These are phyloP conservation scores for Vishniacozyma victoriae DNA, from an alignment of 768 basidiomycete species.

Conservation along the genomic window DNA sequence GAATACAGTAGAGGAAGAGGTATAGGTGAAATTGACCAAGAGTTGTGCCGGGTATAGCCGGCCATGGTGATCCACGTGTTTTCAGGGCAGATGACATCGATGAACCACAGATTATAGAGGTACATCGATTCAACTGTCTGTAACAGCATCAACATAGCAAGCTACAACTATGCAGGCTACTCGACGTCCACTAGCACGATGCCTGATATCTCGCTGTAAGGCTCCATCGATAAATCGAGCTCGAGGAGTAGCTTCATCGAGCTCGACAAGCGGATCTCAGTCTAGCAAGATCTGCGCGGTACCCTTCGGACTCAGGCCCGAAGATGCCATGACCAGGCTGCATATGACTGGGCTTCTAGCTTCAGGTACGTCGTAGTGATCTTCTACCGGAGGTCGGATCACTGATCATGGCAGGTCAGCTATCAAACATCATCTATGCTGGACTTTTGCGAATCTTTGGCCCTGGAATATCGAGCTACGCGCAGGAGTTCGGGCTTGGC, in stretches of 20 bases:
- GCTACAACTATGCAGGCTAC: too few species aligned
- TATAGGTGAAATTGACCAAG: too few species aligned
- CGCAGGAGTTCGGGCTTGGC: conserved; percentile 37
- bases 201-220: too few species aligned
- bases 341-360: conserved; percentile 26
- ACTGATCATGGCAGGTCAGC: conserved; percentile 3
- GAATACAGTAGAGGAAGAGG: too few species aligned
- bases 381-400: too few species aligned
- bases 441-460: conserved; percentile 29
- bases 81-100: not conserved
- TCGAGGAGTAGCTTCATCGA: too few species aligned
- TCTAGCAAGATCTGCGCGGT: conserved; percentile 33
- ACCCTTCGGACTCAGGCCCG: conserved; percentile 29
- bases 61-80: too few species aligned
- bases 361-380: conserved; percentile 12
- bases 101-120: not conserved
- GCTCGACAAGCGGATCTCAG: conserved; percentile 9
- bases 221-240: too few species aligned
- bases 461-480: conserved; percentile 12
- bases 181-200: too few species aligned
- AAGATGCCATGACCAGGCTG: conserved; percentile 19
- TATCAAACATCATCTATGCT: conserved; percentile 29
- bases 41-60: too few species aligned
- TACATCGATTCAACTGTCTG: not conserved
- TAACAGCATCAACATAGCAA: not conserved